Evolutionary conservation across 305 asterid species (phyloP), one percentile per base, ranked within the genome.

Genomic region (Fraxinus sp.): DNA sequence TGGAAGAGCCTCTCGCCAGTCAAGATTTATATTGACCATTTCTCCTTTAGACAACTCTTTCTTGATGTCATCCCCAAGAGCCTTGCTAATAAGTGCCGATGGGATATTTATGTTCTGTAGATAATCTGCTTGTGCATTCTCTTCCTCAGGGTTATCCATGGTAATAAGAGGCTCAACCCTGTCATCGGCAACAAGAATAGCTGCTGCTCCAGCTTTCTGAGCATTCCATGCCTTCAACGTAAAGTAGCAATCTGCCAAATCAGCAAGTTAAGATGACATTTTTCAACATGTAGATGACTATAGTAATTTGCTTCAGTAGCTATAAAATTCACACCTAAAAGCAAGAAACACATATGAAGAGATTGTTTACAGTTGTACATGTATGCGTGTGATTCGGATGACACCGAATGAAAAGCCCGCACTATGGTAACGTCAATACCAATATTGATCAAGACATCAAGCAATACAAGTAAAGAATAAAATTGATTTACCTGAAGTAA

Each of bases 1-100:
- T 0, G 99, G 99, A 81, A 96, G 99, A 83, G 99, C 90, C 88
- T 96, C 99, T 83, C 90, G 90, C 99, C 99, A 94, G 83, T 96
- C 99, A 81, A 96, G 97, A 83, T 89, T 92, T 85, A 96, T 84
- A 87, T 74, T 91, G 70, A 96, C 98, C 97, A 91, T 91, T 79
- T 89, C 93, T 39, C 97, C 97, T 57, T 87, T 87, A 1, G 97
- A 81, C 62, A 92, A 74, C 85, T 87, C 94, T 35, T 87, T 92
- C 83, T 94, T 96, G 49, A 96, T 94, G 83, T 83, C 89, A 83
- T 94, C 99, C 77, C 98, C 98, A 44, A 96, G 98, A 20, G 91
- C 90, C 90, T 93, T 90, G 94, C 92, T 92, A 82, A 96, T 96
- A 62, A 96, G 93, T 7, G 97, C 98, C 0, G 99, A 94, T 16